phyloP scores from a whole-genome alignment of 805 yeast genomes.

The Pichia cephalocereana region DNA sequence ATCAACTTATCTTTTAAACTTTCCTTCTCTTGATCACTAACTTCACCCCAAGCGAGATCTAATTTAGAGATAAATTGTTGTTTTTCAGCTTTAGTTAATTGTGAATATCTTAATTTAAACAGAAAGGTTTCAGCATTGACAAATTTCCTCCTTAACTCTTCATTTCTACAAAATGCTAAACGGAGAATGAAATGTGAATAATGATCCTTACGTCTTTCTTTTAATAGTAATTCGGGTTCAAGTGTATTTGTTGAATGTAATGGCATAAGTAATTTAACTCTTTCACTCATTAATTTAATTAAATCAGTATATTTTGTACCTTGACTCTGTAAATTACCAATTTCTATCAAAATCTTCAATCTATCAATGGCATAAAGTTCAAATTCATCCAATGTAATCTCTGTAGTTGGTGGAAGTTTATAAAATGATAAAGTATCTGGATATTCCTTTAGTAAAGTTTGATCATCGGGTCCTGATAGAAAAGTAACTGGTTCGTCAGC shows the following conservation, averaged over 20 bases:
- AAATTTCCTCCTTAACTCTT: constrained; percentile 75
- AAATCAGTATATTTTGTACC: constrained; percentile 57
- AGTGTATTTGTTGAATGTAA: constrained; percentile 34
- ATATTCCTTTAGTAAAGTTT: constrained; percentile 24
- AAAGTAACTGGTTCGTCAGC: constrained; percentile 32
- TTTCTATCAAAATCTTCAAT: constrained; percentile 70
- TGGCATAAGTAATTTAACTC: constrained; percentile 58
- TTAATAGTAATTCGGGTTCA: constrained; percentile 31
- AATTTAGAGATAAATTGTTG: constrained; percentile 56
- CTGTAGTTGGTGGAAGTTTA: constrained; percentile 66
- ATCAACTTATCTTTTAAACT: constrained; percentile 39
- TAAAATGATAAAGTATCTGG: constrained; percentile 67
- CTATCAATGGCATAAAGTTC: constrained; percentile 96
- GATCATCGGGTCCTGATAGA: background rate
- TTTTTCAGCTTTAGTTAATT: constrained; percentile 58
- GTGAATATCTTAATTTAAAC: constrained; percentile 63
- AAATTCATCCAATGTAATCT: constrained; percentile 85
- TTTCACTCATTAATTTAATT: constrained; percentile 55
- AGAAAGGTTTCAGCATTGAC: constrained; percentile 65
- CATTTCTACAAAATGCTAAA: constrained; percentile 80
- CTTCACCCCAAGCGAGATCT: constrained; percentile 66
- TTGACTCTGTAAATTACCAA: constrained; percentile 66
- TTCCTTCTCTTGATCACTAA: constrained; percentile 50
- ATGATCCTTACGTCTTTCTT: constrained; percentile 80
- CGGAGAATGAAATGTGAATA: constrained; percentile 85